Evolutionary conservation across 805 yeast species (phyloP).

Genomic region (Kazachstania psychrophila): DNA sequence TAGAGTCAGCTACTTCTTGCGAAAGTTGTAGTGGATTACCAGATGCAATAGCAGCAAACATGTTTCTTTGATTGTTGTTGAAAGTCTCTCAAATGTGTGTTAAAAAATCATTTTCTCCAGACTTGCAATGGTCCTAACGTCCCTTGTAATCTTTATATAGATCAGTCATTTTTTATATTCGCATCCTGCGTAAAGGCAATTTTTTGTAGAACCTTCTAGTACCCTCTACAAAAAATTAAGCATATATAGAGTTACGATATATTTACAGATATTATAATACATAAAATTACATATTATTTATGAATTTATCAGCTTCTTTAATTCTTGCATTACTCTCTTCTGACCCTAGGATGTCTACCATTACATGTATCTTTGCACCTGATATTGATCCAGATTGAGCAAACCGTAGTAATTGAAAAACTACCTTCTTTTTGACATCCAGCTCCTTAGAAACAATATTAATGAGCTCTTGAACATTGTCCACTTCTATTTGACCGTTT

Average conservation of each 20-base stretch:
- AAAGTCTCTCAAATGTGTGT: too few relatives aligned
- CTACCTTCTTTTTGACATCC: slow-evolving; percentile 25
- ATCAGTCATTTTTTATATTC: too few relatives aligned
- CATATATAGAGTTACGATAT: too few relatives aligned
- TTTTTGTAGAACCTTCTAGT: too few relatives aligned
- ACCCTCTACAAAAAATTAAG: too few relatives aligned
- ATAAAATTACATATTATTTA: neutral
- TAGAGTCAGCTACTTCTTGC: slow-evolving; percentile 31
- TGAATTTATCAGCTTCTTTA: slow-evolving; percentile 11
- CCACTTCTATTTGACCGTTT: slow-evolving; percentile 2
- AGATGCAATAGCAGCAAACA: slow-evolving; percentile 34
- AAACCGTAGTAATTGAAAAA: slow-evolving; percentile 53
- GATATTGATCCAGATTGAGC: slow-evolving; percentile 63
- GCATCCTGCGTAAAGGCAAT: too few relatives aligned
- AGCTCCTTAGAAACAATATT: neutral
- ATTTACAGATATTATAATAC: too few relatives aligned
- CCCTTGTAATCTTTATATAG: too few relatives aligned
- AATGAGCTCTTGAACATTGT: slow-evolving; percentile 5
- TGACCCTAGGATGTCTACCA: slow-evolving; percentile 47
- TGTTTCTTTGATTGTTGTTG: too few relatives aligned
- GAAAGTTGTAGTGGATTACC: slow-evolving; percentile 32
- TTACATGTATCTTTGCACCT: slow-evolving; percentile 56
- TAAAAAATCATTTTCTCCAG: too few relatives aligned
- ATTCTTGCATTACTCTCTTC: slow-evolving; percentile 29
- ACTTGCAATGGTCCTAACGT: too few relatives aligned